Conservation (phyloP, 306 rosid species). For the Lathyrus oleraceus region DNA sequence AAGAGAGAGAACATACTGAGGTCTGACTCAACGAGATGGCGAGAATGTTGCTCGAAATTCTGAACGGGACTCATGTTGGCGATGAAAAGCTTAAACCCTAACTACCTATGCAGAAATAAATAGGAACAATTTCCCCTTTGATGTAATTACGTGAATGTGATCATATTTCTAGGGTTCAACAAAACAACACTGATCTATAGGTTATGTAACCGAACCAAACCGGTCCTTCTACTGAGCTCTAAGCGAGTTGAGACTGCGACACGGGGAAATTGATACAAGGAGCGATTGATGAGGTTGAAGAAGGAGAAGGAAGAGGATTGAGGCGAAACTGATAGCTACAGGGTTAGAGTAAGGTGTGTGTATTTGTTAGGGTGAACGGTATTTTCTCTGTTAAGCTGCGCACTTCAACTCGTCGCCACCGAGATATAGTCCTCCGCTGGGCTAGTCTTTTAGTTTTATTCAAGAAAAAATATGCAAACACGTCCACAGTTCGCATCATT, state of each 20-base stretch:
- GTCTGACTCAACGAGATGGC: slow-evolving; percentile 73
- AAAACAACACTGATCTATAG: not conserved
- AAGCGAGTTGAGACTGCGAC: not conserved
- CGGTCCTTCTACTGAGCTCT: not conserved
- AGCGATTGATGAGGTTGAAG: not conserved
- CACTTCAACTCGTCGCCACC: too few species aligned
- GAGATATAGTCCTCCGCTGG: too few species aligned
- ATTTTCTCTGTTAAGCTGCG: too few species aligned
- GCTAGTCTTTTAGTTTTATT: too few species aligned
- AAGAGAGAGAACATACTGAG: slow-evolving; percentile 51
- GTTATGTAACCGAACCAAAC: not conserved
- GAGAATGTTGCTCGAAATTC: slow-evolving; percentile 92
- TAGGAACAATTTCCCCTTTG: not conserved
- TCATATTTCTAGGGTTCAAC: slow-evolving; percentile 49
- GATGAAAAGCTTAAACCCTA: slow-evolving; percentile 48
- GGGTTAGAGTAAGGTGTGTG: not conserved
- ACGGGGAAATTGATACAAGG: not conserved
- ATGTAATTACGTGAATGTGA: not conserved
- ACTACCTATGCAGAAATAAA: not conserved
- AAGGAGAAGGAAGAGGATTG: not conserved
- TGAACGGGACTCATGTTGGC: slow-evolving; percentile 86
- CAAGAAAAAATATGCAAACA: too few species aligned
- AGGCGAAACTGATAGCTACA: not conserved
- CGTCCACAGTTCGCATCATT: too few species aligned
- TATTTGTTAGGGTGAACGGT: not conserved